Conservation (phyloP, 441 rosid species). For the Syzygium syzygioides region DNA sequence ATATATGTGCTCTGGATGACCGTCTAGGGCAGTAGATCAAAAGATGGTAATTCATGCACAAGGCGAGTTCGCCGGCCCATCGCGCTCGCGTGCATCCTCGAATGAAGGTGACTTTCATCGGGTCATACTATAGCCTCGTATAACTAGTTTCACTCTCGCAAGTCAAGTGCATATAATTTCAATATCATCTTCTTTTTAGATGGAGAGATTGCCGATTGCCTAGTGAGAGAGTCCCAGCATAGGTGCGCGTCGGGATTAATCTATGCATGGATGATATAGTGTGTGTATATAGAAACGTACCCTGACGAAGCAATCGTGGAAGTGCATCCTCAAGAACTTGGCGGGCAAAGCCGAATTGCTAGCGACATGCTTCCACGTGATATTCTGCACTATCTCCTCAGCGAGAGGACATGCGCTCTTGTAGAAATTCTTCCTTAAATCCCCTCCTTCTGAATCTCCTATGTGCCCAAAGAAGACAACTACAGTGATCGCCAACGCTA, state of each 20-base stretch:
- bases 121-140: background rate
- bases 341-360: slow-evolving; percentile 29
- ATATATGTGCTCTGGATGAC: background rate
- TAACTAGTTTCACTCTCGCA: background rate
- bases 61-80: background rate
- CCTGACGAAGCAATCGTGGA: slow-evolving; percentile 58
- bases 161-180: background rate
- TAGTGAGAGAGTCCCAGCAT: background rate
- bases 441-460: background rate
- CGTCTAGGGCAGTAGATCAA: background rate
- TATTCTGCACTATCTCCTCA: slow-evolving; percentile 21
- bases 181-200: background rate
- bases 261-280: background rate
- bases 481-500: background rate
- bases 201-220: background rate
- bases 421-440: slow-evolving; percentile 12
- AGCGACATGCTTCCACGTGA: slow-evolving; percentile 17
- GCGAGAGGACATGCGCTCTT: slow-evolving; percentile 24
- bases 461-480: background rate
- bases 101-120: background rate
- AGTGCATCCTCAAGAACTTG: slow-evolving; percentile 43
- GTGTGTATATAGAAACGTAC: slow-evolving; percentile 2
- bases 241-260: background rate
- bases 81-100: background rate
- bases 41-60: background rate